Conservation (phyloP, 441 rosid genomes). For the Arabidopsis lyrata region DNA sequence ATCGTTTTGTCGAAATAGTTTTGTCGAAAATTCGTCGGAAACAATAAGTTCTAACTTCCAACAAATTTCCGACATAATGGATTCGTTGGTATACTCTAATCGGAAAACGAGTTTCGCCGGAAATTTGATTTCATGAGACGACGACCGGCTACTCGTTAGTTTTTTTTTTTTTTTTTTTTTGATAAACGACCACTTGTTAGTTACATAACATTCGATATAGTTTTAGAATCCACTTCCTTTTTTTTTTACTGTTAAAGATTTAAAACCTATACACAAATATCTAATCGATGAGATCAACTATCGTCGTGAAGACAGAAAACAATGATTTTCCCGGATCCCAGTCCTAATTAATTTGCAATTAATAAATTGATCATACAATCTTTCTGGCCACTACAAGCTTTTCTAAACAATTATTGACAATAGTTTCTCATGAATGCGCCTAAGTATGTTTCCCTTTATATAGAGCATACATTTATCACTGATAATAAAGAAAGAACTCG, state of each 20-base stretch:
- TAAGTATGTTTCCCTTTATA: constrained; percentile 11
- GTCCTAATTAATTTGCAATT: not conserved
- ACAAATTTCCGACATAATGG: too few relatives aligned
- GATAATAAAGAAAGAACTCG: not conserved
- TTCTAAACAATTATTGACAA: not conserved
- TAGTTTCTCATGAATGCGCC: not conserved
- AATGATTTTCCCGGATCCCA: not conserved
- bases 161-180: too few relatives aligned
- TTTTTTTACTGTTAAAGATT: not conserved
- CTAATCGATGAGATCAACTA: not conserved
- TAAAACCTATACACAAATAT: not conserved
- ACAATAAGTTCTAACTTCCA: too few relatives aligned
- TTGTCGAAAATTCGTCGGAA: too few relatives aligned
- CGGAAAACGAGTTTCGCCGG: too few relatives aligned
- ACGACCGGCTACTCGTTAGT: too few relatives aligned
- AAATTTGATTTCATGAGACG: too few relatives aligned
- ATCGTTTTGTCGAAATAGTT: too few relatives aligned
- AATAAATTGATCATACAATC: not conserved
- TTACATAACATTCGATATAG: not conserved
- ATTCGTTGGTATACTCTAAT: too few relatives aligned
- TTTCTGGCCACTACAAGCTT: not conserved
- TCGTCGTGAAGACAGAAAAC: constrained; percentile 1
- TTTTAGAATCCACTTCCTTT: not conserved
- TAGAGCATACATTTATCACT: not conserved
- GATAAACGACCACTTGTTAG: too few relatives aligned